Conservation (phyloP, 2,329 filamentous ascomycete species). For the Arthrobotrys sinensis region DNA sequence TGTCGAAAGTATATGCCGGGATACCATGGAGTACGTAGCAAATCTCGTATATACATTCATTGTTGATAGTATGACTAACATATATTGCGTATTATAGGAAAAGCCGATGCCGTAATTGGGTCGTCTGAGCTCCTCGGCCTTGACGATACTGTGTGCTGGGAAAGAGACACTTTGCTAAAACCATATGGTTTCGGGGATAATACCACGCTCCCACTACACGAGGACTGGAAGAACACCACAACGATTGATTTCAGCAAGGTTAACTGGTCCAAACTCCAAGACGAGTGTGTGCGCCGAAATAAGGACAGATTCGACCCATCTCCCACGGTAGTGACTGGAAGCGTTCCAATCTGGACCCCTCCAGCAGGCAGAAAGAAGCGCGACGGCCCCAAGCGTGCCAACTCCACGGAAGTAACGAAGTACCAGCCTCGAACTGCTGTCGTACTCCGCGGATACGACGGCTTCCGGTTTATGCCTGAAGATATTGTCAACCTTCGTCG, state of each 20-base stretch:
- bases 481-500: conserved; percentile 86
- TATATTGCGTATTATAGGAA: conserved; percentile 75
- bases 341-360: conserved; percentile 20
- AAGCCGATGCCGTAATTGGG: conserved; percentile 86
- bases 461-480: conserved; percentile 83
- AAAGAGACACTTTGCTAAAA: conserved; percentile 87
- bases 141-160: conserved; percentile 92
- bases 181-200: conserved; percentile 83
- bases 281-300: conserved; percentile 75
- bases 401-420: conserved; percentile 42
- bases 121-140: conserved; percentile 85
- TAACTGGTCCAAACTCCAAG: conserved; percentile 74
- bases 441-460: conserved; percentile 85
- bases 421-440: conserved; percentile 79
- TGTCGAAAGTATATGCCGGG: conserved; percentile 33
- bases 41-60: background rate
- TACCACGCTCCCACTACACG: conserved; percentile 67
- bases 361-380: conserved; percentile 62
- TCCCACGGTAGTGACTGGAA: conserved; percentile 35
- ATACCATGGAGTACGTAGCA: conserved; percentile 72
- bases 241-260: conserved; percentile 70
- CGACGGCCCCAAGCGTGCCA: conserved; percentile 5
- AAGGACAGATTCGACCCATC: conserved; percentile 73
- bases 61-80: background rate
- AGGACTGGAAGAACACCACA: conserved; percentile 66